Percentiles rank a stretch among this genome's conserved stretches.
Conservation (phyloP, 148 eudicot genomes). For the Mesembryanthemum crystallinum region DNA sequence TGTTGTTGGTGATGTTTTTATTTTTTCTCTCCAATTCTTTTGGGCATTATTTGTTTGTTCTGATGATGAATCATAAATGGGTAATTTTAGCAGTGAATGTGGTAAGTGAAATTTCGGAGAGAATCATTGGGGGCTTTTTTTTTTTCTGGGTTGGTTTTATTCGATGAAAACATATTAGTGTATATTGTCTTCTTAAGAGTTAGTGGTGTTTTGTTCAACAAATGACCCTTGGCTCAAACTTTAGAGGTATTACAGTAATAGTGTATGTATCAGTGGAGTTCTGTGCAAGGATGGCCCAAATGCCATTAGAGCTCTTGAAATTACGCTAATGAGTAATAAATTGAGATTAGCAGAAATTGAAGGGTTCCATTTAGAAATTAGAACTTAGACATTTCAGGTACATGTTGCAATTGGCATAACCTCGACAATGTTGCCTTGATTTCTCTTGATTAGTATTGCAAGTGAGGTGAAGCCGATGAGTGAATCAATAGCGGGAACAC, state of each 20-base stretch:
- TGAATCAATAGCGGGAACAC: not conserved
- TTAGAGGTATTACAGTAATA: too few relatives aligned
- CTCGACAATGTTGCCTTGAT: not conserved
- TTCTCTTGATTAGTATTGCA: not conserved
- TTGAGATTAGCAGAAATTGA: not conserved
- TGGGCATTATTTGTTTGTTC: not conserved
- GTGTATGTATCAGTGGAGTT: too few relatives aligned
- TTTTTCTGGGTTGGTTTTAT: not conserved
- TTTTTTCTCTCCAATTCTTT: too few relatives aligned
- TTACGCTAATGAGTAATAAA: not conserved
- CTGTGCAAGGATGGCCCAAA: too few relatives aligned
- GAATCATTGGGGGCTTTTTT: not conserved
- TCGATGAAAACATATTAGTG: not conserved
- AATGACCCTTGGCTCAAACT: too few relatives aligned
- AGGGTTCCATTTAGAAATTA: not conserved
- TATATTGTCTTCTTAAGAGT: not conserved
- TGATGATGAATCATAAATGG: not conserved
- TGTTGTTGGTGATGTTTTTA: too few relatives aligned
- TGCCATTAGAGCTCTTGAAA: not conserved
- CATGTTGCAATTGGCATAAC: not conserved
- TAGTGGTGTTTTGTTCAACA: too few relatives aligned
- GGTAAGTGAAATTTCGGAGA: not conserved
- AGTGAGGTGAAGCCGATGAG: not conserved
- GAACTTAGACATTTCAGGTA: not conserved
- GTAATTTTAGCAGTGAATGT: not conserved